Conservation (phyloP, 192 early-diverging fungal genomes). For the Chytriomyces sp. region DNA sequence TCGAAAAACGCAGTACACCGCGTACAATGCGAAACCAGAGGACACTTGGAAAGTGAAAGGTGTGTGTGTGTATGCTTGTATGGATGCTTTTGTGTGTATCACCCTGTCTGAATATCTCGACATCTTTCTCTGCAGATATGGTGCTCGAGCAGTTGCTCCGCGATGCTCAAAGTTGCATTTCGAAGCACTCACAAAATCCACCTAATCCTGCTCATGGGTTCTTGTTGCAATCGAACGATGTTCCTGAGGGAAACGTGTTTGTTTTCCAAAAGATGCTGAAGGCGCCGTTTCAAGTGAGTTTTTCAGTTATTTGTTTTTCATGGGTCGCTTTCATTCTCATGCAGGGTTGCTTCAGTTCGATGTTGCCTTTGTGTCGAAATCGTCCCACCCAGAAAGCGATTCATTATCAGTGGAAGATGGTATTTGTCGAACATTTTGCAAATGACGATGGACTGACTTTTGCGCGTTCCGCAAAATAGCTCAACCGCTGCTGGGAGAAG, state of each 20-base stretch:
- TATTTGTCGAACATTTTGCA: neutral
- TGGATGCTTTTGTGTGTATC: conserved; percentile 67
- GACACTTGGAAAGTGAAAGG: conserved; percentile 65
- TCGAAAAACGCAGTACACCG: conserved; percentile 28
- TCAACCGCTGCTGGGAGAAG: conserved; percentile 17
- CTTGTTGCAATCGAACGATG: conserved; percentile 31
- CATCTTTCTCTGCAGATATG: conserved; percentile 32
- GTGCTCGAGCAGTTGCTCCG: conserved; percentile 37
- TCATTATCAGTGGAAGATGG: conserved; percentile 1
- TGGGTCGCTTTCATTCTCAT: neutral
- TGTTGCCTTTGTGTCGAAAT: conserved; percentile 55
- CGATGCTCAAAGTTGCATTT: conserved; percentile 27
- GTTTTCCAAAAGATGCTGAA: conserved; percentile 69
- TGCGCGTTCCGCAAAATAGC: neutral
- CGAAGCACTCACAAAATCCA: conserved; percentile 2
- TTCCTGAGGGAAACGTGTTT: conserved; percentile 53
- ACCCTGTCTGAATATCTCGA: conserved; percentile 30
- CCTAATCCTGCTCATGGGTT: conserved; percentile 40
- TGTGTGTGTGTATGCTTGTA: conserved; percentile 53
- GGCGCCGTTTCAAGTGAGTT: conserved; percentile 66
- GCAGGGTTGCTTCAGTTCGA: conserved; percentile 52
- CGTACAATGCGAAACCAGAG: conserved; percentile 28
- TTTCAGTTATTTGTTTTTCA: neutral
- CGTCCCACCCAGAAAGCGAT: conserved; percentile 20
- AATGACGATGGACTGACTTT: neutral